Base-by-base conservation (phyloP, 2,329 filamentous ascomycete species). In the Chaetoscypha palmicola region DNA sequence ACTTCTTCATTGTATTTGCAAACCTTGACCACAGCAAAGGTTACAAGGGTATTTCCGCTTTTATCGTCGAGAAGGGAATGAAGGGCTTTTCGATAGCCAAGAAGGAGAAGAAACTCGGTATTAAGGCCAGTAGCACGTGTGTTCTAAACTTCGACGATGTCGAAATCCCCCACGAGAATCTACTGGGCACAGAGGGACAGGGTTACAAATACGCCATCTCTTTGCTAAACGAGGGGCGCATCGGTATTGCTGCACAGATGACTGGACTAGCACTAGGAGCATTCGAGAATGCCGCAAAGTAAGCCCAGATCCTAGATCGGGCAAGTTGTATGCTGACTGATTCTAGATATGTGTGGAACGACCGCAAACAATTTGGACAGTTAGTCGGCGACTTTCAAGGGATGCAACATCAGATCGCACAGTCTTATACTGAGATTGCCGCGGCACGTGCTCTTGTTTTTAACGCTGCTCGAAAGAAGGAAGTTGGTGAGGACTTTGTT, bases 61-160 rank as follows among this genome's bases (percentile, higher is more conserved):
- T 98, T 64, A 72, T 98, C 49, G 82, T 97, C 32, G 90, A 96
- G 68, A 96, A 95, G 73, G 83, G 74, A 59, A 86, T 79, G 38
- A 81, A 83, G 43, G 92, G 92, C 24, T 96, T 98, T 73, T 82
- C 79, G 49, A 94, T 98, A 60, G 89, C 92, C 31, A 98, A 98
- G 79, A 98, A 98, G 74, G 92, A 98, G 75, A 97, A 97, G 83
- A 98, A 98, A 74, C 81, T 98, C 38, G 92, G 92, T 47, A 98
- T 98, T 70, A 83, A 79, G 62, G 92, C 92, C 42, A 94, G 86
- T 69, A 94, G 86, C 70, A 98, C 92, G 23, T 98, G 92, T 67
- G 91, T 96, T 51, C 75, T 98, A 65, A 97, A 87, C 74, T 94
- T 98, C 58, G 92, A 98, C 67, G 92, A 98, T 60, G 89, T 97